Base-by-base conservation (phyloP, 2,329 filamentous ascomycete species). In the Hypocreales sp. region DNA sequence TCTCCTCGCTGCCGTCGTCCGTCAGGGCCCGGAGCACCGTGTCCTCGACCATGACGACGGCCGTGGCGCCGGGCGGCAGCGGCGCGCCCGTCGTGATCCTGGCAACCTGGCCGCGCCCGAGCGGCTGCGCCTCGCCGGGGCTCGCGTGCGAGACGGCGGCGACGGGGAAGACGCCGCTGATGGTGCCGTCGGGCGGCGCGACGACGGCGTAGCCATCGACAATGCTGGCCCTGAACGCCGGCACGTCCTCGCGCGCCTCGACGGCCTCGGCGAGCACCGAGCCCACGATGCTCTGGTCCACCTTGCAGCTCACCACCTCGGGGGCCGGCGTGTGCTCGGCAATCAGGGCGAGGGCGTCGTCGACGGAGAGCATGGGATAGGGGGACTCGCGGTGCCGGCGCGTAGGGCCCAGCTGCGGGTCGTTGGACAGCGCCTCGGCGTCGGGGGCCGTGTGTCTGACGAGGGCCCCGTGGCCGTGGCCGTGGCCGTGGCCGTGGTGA, bases 11-110 rank as follows among this genome's bases (percentile, higher is more conserved):
- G 0, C 75, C 80, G 39, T 92, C 81, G 0, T 79, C 74, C 0
- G 83, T 90, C 51, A 71, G 72, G 2, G 69, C 74, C 33, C 68
- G 72, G 5, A 98, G 60, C 1, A 75, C 55, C 0, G 90, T 98
- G 44, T 94, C 90, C 55, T 98, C 90, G 1, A 98, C 90, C 55
- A 55, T 95, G 25, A 94, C 77, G 5, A 98, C 86, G 1, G 87
- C 78, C 15, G 82, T 92, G 2, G 90, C 83, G 1, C 86, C 83
- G 0, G 75, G 74, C 1, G 90, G 90, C 1, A 98, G 58, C 8
- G 90, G 87, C 5, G 90, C 90, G 1, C 90, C 90, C 0, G 90
- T 98, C 0, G 90, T 98, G 40, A 98, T 93, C 25, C 90, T 68
- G 1, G 87, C 79, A 28, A 95, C 76, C 36, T 84, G 67, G 0